Percentiles rank a stretch among this genome's conserved stretches.
Conservation (phyloP, 129 eudicot genomes). For the Glebionis coronaria region DNA sequence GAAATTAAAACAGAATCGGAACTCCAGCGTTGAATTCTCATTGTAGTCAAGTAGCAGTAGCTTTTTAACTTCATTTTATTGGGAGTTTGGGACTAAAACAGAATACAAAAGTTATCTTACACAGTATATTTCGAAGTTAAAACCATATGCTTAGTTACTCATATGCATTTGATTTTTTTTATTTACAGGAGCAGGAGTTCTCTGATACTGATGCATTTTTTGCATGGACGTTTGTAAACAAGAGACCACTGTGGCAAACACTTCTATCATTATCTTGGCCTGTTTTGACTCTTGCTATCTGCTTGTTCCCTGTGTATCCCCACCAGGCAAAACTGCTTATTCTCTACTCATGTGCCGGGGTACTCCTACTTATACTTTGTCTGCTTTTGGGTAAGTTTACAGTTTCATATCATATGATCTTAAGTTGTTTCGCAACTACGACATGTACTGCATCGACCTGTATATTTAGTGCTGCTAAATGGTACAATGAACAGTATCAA, state of each 20-base stretch:
- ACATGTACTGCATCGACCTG: no score
- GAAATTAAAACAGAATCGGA: neutral
- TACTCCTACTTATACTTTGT: constrained; percentile 86
- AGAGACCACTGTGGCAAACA: constrained; percentile 94
- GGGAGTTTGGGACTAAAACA: neutral
- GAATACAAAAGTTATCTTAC: neutral
- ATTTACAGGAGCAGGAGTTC: constrained; percentile 76
- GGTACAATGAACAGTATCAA: no score
- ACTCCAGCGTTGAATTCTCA: neutral
- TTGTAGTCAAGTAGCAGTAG: neutral
- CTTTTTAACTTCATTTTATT: constrained; percentile 2
- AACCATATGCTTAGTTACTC: constrained; percentile 1
- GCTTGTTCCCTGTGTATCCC: constrained; percentile 99
- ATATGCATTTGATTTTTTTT: constrained; percentile 23
- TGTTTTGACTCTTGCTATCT: constrained; percentile 90
- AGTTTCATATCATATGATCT: neutral
- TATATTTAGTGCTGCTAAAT: no score
- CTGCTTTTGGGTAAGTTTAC: constrained; percentile 66
- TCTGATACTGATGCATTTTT: constrained; percentile 95
- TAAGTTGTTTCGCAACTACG: constrained; percentile 1
- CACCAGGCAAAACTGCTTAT: constrained; percentile 80
- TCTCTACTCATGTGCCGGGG: constrained; percentile 90
- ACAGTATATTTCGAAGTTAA: neutral
- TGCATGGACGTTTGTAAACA: constrained; percentile 95
- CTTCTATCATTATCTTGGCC: constrained; percentile 96